Percentiles rank a stretch among this genome's conserved stretches.
Evolutionary conservation across 345 rosid genomes (phyloP).

Genomic region (Hibiscus trionum): DNA sequence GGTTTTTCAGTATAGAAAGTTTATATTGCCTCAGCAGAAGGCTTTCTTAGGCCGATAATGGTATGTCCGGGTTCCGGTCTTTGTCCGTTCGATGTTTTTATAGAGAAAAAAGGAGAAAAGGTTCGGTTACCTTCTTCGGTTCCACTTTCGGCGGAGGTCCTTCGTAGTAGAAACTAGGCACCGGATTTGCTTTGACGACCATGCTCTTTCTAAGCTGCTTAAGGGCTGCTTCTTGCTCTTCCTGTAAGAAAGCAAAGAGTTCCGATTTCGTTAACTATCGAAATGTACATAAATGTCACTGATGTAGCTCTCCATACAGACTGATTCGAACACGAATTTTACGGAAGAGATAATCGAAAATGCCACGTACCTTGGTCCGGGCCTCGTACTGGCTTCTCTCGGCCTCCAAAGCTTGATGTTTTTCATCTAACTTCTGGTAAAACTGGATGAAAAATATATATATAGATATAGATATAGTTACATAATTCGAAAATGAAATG

Average conservation of each 20-base stretch:
- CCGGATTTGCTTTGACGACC: conserved; percentile 78
- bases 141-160: conserved; percentile 75
- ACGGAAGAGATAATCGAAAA: neutral
- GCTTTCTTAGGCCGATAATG: neutral
- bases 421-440: conserved; percentile 75
- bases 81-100: neutral
- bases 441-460: conserved; percentile 32
- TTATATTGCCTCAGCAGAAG: neutral
- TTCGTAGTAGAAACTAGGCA: conserved; percentile 92
- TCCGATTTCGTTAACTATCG: neutral
- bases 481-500: conserved; percentile 15
- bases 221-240: conserved; percentile 92
- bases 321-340: neutral
- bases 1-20: neutral
- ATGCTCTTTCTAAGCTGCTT: conserved; percentile 84
- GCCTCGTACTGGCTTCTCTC: conserved; percentile 72
- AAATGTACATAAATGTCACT: neutral
- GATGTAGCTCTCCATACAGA: neutral
- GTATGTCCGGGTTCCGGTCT: neutral
- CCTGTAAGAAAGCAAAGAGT: conserved; percentile 37
- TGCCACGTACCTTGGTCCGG: conserved; percentile 53
- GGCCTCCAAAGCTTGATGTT: conserved; percentile 71
- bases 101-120: neutral
- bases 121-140: conserved; percentile 68
- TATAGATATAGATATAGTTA: neutral